Base-by-base conservation (phyloP, 768 basidiomycete genomes). In the Candolleomyces eurysporus region DNA sequence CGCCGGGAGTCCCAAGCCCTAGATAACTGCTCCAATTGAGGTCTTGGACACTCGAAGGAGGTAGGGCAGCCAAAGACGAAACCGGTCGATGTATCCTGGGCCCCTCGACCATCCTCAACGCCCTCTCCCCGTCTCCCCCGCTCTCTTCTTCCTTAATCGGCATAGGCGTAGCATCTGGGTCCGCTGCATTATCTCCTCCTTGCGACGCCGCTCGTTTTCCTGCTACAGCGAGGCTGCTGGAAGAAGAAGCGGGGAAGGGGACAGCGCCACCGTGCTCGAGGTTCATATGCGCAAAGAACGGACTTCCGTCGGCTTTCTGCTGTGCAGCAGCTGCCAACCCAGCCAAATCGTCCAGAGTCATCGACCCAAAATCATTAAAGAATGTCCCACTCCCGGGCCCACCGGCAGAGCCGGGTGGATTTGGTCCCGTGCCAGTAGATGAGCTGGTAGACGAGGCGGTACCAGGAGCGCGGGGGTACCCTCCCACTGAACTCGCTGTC, bases 321-420 rank as follows among this genome's bases (percentile, higher is more conserved):
- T 5, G 21, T 8, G 19, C 49, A 51, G 17, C 61, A 30, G 21
- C 43, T n/a, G 84, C 71, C 52, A 90, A 76, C 2, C 87, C 83
- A 0, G 88, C 85, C 42, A 91, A 77, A 67, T 92, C 91, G 60
- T 91, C 90, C 55, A 93, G 79, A 19, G 84, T 85, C 86, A 93
- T 83, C 56, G 88, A 78, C 8, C 89, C 91, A 68, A 93, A 92
- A 1, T 86, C 87, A 22, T 80, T 82, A 4, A 82, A 83, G 67
- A 89, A 61, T 11, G 53, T 55, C 6, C 40, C 36, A 11, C 8
- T 36, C 36, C 36, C 36, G 8, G 36, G 36, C 11, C 36, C 36
- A 36, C 36, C 31, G 46, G 54, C 43, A 11, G 60, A 56, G 4
- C 48, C 58, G 36, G 22, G 14, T 26, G 26, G 50, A 53, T 50